Base-by-base conservation (phyloP, 148 eudicot genomes). In the Rhododendron vialii region DNA sequence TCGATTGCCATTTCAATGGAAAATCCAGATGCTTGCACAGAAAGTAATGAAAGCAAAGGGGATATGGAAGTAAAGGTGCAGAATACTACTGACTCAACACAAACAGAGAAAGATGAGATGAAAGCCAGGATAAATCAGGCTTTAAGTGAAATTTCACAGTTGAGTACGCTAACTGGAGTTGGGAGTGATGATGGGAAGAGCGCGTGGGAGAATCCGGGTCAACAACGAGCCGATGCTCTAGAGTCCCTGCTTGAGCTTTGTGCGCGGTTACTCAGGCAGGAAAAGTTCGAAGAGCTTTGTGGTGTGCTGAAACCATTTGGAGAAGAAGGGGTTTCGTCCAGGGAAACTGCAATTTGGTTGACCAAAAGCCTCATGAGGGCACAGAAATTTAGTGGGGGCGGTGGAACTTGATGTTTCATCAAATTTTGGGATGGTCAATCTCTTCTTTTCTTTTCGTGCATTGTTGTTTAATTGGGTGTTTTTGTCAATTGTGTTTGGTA, bases 271-370 rank as follows among this genome's bases (percentile, higher is more conserved):
- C 92, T 96, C 30, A 93, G 93, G 86, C 95, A 96, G 89, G 93
- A 92, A 74, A 95, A 95, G 79, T 90, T 94, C 7, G 96, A 95
- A 3, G 99, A 96, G 89, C 96, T 96, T 43, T 84, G 92, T 3
- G 94, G 95, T 38, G 94, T 96, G 89, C 89, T 96, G 22, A 93
- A 93, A 88, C 98, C 99, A 7, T 96, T 96, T 80, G 98, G 99
- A 57, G 99, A 96, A 85, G 99, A 96, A 73, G 86, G 89, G 2
- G 98, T 96, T 11, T 96, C 99, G 2, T 96, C 98, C 18, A 90
- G 99, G 43, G 99, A 96, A 91, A 96, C 98, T 50, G 98, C 99
- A 51, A 96, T 96, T 67, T 96, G 99, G 99, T 86, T 96, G 86
- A 95, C 99, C 15, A 95, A 96, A 91, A 96, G 98, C 91, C 90